Evolutionary conservation across 495 filamentous ascomycete genomes (phyloP), one percentile per base, ranked within the genome.

Genomic region (Penicillium steckii): DNA sequence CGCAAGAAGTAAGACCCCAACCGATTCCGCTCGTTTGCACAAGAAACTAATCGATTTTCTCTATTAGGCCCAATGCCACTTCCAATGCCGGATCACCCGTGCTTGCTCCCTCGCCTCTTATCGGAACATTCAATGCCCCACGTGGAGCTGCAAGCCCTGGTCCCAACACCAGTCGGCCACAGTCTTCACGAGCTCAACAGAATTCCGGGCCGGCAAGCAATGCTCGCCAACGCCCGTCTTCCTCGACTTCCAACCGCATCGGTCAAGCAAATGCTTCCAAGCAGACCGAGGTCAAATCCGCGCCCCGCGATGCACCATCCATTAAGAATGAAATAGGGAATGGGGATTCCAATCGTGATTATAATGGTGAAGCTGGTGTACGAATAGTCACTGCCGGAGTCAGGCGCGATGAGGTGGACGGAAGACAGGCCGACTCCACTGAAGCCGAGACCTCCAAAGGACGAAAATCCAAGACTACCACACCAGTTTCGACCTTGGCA

Each of bases 51-150:
- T 22, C 46, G 7, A 24, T 45, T 15, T 25, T 32, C 46, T 50
- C 24, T 41, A 13, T 10, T 52, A 84, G 82, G 58, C 77, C 79
- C 55, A 79, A 73, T 9, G 66, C 70, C 40, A 70, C 69, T 9
- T 75, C 81, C 13, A 67, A 69, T 21, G 78, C 74, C 13, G 81
- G 83, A 55, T 89, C 89, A 0, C 89, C 90, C 24, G 80, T 83
- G 1, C 64, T 88, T 24, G 82, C 84, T 13, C 86, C 89, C 1
- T 93, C 90, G 3, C 90, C 89, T 27, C 71, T 90, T 44, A 71
- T 84, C 40, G 78, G 80, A 15, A 80, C 77, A 10, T 85, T 90
- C 47, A 75, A 74, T 50, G 55, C 65, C 41, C 70, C 73, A 12
- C 66, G 73, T n/a, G 71, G 62, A 46, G 76, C 74, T 38, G 74